Conservation (phyloP, 441 rosid species). For the Omphalea diandra region DNA sequence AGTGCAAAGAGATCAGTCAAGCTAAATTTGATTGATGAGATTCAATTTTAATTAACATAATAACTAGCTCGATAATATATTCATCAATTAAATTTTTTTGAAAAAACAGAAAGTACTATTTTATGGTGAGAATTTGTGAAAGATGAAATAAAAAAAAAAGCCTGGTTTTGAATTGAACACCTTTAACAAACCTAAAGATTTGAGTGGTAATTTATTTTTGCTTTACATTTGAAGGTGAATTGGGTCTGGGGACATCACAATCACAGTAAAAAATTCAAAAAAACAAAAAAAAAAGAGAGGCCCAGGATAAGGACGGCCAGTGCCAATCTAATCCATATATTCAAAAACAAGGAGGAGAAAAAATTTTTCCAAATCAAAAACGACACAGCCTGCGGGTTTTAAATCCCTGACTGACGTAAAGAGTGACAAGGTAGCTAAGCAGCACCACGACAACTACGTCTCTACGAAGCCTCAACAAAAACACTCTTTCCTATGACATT, state of each 20-base stretch:
- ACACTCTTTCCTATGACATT: neutral
- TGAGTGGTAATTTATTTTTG: no score
- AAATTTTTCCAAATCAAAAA: neutral
- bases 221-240: neutral
- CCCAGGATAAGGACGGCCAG: neutral
- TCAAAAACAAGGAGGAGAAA: neutral
- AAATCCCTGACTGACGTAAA: neutral
- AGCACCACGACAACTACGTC: slow-evolving; percentile 13
- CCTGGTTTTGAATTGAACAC: no score
- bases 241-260: neutral
- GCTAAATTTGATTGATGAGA: no score
- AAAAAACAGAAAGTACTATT: no score
- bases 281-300: neutral
- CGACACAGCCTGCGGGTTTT: slow-evolving; percentile 7
- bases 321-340: neutral
- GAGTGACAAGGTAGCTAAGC: slow-evolving; percentile 13
- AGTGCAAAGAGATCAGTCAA: no score
- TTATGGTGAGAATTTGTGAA: no score
- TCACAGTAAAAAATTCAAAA: slow-evolving; percentile 19
- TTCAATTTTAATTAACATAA: no score
- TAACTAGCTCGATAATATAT: no score
- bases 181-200: no score
- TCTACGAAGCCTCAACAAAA: slow-evolving; percentile 11
- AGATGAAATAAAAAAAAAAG: no score
- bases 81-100: no score